Evolutionary conservation across 2,329 filamentous ascomycete genomes (phyloP).

Genomic region (Hymenoscyphus linearis): DNA sequence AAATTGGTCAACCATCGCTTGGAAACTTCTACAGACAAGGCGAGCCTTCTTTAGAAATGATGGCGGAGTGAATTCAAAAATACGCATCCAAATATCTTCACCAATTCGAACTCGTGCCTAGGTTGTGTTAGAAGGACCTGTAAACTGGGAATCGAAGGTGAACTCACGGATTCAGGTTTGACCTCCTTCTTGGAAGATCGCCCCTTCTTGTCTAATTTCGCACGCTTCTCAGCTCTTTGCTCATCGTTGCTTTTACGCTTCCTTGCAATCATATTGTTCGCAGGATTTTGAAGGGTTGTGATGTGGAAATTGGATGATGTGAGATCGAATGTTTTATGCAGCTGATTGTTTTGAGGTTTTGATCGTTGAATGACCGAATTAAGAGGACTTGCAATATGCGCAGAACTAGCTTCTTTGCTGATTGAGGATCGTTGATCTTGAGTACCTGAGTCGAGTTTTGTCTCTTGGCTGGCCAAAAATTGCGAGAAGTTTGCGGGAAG

Average conservation of each 20-base stretch:
- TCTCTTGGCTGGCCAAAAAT: not conserved
- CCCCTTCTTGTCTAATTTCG: slow-evolving; percentile 14
- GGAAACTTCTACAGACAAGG: slow-evolving; percentile 20
- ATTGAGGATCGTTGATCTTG: not conserved
- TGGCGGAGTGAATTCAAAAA: slow-evolving; percentile 30
- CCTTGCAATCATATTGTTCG: slow-evolving; percentile 4
- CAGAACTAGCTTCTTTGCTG: not conserved
- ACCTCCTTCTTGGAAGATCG: slow-evolving; percentile 12
- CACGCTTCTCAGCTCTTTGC: slow-evolving; percentile 4
- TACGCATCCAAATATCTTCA: slow-evolving; percentile 26
- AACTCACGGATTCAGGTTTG: slow-evolving; percentile 21
- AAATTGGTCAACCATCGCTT: slow-evolving; percentile 20
- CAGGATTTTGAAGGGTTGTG: not conserved
- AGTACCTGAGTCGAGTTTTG: not conserved
- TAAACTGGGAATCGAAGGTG: not conserved
- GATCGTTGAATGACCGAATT: not conserved
- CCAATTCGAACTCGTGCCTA: slow-evolving; percentile 15
- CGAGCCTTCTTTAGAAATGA: slow-evolving; percentile 28
- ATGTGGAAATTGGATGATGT: not conserved
- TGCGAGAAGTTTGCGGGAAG: not conserved
- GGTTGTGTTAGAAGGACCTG: slow-evolving; percentile 11
- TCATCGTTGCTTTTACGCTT: slow-evolving; percentile 14
- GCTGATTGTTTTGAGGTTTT: not conserved
- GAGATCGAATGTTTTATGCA: slow-evolving; percentile 3
- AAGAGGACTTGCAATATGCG: not conserved